Conservation (phyloP, 1,139 yeast species). For the Scheffersomyces segobiensis region DNA sequence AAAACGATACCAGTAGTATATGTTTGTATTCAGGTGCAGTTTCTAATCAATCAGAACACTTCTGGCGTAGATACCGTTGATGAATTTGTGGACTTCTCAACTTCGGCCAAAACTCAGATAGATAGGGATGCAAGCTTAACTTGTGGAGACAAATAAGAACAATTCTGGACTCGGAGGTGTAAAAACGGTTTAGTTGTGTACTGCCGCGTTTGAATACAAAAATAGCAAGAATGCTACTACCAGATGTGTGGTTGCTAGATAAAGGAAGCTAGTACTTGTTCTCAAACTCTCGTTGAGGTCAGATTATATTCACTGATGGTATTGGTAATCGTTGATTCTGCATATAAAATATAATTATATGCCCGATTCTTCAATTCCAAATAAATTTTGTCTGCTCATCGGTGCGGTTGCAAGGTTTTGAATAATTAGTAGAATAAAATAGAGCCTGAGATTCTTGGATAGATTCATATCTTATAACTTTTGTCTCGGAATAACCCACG, state of each 20-base stretch:
- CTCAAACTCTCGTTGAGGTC: not conserved
- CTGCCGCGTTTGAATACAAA: not conserved
- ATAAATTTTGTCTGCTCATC: not conserved
- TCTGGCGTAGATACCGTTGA: not conserved
- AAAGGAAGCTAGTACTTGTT: not conserved
- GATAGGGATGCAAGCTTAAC: not conserved
- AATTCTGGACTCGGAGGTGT: not conserved
- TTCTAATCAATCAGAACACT: not conserved
- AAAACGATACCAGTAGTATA: not conserved
- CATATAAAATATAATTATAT: not conserved
- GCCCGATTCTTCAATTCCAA: not conserved
- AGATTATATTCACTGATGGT: not conserved
- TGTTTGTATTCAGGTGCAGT: not conserved
- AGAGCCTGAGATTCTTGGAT: not conserved
- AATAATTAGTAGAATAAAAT: not conserved
- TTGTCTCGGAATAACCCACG: not conserved
- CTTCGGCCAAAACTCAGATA: not conserved
- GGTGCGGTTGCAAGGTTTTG: not conserved
- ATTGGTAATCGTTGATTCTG: not conserved
- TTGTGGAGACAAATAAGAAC: not conserved
- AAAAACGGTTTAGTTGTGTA: not conserved
- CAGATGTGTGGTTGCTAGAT: not conserved
- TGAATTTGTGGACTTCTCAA: not conserved
- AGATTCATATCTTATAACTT: not conserved
- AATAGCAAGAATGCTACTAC: not conserved